Evolutionary conservation across 140 eudicot genomes (phyloP).

Genomic region (Anethum foeniculum): DNA sequence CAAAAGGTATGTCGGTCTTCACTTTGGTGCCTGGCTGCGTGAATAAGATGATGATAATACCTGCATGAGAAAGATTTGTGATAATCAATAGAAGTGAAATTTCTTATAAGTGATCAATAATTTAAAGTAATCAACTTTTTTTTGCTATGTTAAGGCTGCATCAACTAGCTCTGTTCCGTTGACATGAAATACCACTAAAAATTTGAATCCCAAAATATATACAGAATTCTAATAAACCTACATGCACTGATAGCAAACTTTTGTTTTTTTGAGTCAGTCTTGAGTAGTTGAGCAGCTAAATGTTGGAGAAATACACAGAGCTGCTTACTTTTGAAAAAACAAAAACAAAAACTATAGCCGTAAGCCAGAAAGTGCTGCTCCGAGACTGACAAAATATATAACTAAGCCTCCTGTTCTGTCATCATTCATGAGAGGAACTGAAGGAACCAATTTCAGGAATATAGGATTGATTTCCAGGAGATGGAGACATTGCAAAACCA

Average conservation of each 20-base stretch:
- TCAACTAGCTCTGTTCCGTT: neutral
- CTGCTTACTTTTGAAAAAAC: neutral
- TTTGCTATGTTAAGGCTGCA: neutral
- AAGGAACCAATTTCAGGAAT: neutral
- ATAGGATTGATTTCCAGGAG: neutral
- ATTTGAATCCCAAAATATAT: neutral
- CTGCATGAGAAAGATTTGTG: neutral
- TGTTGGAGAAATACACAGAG: neutral
- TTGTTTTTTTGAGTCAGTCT: neutral
- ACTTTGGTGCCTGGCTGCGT: neutral
- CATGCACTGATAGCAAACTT: neutral
- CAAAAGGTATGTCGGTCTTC: neutral
- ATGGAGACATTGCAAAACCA: neutral
- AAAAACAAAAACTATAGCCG: neutral
- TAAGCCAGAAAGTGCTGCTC: neutral
- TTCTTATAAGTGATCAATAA: neutral
- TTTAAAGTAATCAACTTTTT: neutral
- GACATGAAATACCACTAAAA: neutral
- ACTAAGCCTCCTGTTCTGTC: neutral
- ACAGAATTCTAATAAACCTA: neutral
- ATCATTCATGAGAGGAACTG: neutral
- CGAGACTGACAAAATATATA: neutral
- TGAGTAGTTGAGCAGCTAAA: neutral
- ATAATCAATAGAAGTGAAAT: neutral
- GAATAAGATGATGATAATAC: constrained; percentile 10